These are phyloP conservation scores for Artemisia annua DNA, from an alignment of 129 eudicot species.

Conservation along the genomic window DNA sequence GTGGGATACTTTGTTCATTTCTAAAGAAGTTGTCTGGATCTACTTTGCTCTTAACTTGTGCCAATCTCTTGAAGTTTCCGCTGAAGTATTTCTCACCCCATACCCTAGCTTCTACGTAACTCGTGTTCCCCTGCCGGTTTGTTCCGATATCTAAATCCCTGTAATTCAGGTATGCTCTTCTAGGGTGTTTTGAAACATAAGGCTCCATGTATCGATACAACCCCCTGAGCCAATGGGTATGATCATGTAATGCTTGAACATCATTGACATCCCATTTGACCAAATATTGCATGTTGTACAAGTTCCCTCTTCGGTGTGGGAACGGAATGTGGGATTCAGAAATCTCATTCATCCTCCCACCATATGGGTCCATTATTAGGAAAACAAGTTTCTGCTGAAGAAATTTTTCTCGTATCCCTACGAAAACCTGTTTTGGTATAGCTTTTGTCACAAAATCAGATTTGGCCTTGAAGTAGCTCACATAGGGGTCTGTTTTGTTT, in stretches of 20 bases:
- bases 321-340: constrained; percentile 46
- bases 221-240: constrained; percentile 41
- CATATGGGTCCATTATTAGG: constrained; percentile 52
- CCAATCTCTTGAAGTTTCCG: constrained; percentile 55
- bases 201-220: constrained; percentile 41
- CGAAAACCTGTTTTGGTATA: constrained; percentile 39
- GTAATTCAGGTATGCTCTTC: constrained; percentile 49
- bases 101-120: constrained; percentile 40
- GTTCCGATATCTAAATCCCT: constrained; percentile 53
- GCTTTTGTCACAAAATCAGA: constrained; percentile 50
- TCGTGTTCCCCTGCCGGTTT: constrained; percentile 25
- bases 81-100: constrained; percentile 60
- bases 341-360: constrained; percentile 56
- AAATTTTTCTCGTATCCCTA: constrained; percentile 33
- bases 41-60: constrained; percentile 37
- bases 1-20: constrained; percentile 56
- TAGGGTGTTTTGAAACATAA: constrained; percentile 48
- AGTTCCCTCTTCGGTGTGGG: constrained; percentile 56
- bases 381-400: constrained; percentile 36
- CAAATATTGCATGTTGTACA: constrained; percentile 47
- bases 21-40: constrained; percentile 51
- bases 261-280: constrained; percentile 49
- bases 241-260: constrained; percentile 25
- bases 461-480: constrained; percentile 50
- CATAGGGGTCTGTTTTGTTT: constrained; percentile 35